Base-by-base conservation (phyloP, 352 stramenopile species). In the Globisporangium yorkense region DNA sequence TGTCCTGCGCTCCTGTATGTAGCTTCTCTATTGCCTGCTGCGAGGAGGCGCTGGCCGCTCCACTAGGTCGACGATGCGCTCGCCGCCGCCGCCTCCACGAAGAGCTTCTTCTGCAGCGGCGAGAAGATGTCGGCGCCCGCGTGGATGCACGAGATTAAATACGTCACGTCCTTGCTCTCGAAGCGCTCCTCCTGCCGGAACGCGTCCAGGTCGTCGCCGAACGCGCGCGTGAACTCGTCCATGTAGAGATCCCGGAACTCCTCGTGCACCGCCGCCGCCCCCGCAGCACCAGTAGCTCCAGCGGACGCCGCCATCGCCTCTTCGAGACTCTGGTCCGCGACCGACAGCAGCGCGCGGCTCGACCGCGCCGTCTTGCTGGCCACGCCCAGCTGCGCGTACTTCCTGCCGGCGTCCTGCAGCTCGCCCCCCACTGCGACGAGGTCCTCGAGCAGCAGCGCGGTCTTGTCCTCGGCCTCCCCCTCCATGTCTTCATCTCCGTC, bases 111-210 rank as follows among this genome's bases (percentile, higher is more conserved):
- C 60, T 95, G 83, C 44, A 93, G 65, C 16, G 83, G 81, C 27
- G 83, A 77, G 63, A 92, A 93, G 50, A 93, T 70, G 67, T 95
- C 84, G 49, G 70, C 81, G 29, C 84, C 80, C 10, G 79, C 72
- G 52, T 92, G 77, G 62, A 95, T 93, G 61, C 83, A 89, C 43
- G 81, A 89, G 65, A 95, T 92, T 84, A 95, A 89, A 88, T 90
- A 92, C 46, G 68, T 75, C 63, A 95, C 86, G 67, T 95, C 86
- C 59, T 87, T 91, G 62, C 72, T 89, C 54, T 92, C 80, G 62
- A 95, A 95, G 65, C 75, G 70, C 57, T 93, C 84, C 62, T 95
- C 86, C 63, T 88, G 86, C 33, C 86, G 86, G 62, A 93, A 93
- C 56, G 84, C 69, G 62, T 95, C 75, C 48, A 95, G 59, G 39